A percentile compares a stretch with the other conserved stretches of the same genome.
These are phyloP conservation scores for Paramecium primaurelia DNA, from an alignment of 73 alveolate genomes.

Conservation along the genomic window DNA sequence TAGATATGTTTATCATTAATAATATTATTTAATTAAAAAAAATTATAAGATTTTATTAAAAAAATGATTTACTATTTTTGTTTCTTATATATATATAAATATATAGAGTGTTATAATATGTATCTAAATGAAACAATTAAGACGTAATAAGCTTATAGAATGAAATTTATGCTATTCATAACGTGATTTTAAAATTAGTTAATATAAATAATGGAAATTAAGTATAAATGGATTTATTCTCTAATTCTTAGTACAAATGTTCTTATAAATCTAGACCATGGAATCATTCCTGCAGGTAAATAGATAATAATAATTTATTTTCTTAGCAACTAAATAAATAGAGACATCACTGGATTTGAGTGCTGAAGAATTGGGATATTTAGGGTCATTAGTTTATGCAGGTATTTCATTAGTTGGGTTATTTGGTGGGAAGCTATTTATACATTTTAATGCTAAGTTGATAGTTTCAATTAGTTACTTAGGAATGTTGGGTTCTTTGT, in stretches of 20 bases:
- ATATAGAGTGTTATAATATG: too few relatives aligned
- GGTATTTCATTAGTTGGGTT: slow-evolving; percentile 78
- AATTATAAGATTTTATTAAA: not conserved
- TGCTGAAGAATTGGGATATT: slow-evolving; percentile 76
- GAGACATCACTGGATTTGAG: slow-evolving; percentile 65
- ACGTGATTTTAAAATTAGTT: not conserved
- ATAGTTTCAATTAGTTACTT: slow-evolving; percentile 62
- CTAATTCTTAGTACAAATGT: slow-evolving; percentile 61
- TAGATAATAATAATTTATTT: not conserved
- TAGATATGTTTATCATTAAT: not conserved
- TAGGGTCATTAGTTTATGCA: slow-evolving; percentile 81
- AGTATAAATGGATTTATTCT: slow-evolving; percentile 49
- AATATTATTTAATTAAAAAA: not conserved
- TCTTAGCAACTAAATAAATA: slow-evolving; percentile 63
- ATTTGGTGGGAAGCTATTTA: slow-evolving; percentile 76
- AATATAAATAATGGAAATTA: not conserved
- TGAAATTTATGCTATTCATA: not conserved
- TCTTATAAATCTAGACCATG: slow-evolving; percentile 85
- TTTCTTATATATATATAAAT: not conserved
- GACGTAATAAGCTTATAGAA: not conserved
- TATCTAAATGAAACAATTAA: not conserved
- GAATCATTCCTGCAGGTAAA: slow-evolving; percentile 82
- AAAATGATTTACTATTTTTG: not conserved
- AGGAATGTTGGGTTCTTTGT: slow-evolving; percentile 22
- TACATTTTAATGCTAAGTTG: slow-evolving; percentile 75